Conservation (phyloP, 2,329 filamentous ascomycete species). For the Calonectria henricotiae region DNA sequence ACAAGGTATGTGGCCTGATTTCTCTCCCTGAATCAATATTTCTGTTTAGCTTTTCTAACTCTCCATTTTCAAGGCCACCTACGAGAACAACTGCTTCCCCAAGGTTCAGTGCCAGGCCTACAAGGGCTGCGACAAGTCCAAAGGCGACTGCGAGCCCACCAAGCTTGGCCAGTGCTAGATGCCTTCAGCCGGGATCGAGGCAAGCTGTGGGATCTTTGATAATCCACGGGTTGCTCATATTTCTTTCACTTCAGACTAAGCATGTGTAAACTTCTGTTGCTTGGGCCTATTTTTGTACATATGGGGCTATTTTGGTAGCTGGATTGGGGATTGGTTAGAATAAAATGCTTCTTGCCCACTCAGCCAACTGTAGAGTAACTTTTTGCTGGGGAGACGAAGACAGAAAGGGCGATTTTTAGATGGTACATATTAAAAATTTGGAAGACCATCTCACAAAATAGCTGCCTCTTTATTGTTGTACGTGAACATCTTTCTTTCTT, state of each 20-base stretch:
- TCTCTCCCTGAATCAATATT: no score
- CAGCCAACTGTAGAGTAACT: background rate
- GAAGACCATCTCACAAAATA: background rate
- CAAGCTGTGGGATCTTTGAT: background rate
- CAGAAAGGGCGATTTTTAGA: background rate
- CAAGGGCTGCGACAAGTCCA: slow-evolving; percentile 53
- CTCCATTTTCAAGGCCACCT: slow-evolving; percentile 47
- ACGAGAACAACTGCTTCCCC: slow-evolving; percentile 53
- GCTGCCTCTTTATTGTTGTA: background rate
- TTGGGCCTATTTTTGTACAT: background rate
- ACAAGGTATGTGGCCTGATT: slow-evolving; percentile 40
- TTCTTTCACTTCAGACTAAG: slow-evolving; percentile 3
- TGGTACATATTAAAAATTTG: background rate
- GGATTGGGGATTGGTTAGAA: background rate
- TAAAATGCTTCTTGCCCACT: background rate
- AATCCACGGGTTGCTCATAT: background rate
- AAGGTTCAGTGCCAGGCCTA: slow-evolving; percentile 54
- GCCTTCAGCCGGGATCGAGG: background rate
- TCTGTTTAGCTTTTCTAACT: slow-evolving; percentile 18
- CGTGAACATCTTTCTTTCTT: background rate
- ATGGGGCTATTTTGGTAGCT: slow-evolving; percentile 1
- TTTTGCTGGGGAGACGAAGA: no score
- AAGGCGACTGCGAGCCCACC: slow-evolving; percentile 52
- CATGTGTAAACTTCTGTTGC: background rate
- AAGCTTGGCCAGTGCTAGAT: slow-evolving; percentile 53